A percentile compares a stretch with the other conserved stretches of the same genome.
These are phyloP conservation scores for Candida peoriensis DNA, from an alignment of 805 yeast genomes.

Conservation along the genomic window DNA sequence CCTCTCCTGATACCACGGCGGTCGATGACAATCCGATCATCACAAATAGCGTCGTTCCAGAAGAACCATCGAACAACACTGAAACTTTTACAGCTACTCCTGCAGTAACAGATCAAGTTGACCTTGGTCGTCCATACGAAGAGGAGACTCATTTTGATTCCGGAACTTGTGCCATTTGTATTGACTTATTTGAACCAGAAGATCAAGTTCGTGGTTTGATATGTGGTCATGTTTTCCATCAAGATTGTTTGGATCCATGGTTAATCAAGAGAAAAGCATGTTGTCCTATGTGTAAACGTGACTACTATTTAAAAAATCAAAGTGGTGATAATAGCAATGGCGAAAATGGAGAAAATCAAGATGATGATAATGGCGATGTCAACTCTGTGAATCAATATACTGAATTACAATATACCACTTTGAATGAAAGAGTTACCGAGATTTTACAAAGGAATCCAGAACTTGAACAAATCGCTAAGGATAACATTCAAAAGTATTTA, in stretches of 20 bases:
- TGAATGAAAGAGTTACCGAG: constrained; percentile 37
- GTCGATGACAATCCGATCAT: background rate
- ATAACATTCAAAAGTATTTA: constrained; percentile 30
- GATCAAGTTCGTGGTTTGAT: constrained; percentile 67
- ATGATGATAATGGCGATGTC: constrained; percentile 21
- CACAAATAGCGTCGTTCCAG: background rate
- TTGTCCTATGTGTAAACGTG: constrained; percentile 80
- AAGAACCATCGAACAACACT: too few relatives aligned
- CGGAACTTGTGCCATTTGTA: constrained; percentile 75
- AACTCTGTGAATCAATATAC: constrained; percentile 21
- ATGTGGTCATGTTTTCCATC: constrained; percentile 82
- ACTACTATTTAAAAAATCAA: constrained; percentile 38
- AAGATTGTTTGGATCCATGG: constrained; percentile 81
- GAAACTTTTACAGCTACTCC: too few relatives aligned
- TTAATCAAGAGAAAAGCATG: constrained; percentile 66
- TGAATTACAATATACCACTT: constrained; percentile 33
- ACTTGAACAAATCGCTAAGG: constrained; percentile 41
- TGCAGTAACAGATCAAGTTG: constrained; percentile 8
- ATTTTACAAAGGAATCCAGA: constrained; percentile 36
- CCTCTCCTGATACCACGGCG: too few relatives aligned
- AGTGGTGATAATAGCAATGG: constrained; percentile 13
- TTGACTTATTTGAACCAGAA: constrained; percentile 57
- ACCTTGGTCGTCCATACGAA: constrained; percentile 17
- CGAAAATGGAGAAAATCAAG: constrained; percentile 6
- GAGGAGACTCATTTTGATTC: constrained; percentile 46